Evolutionary conservation across 331 rosid species (phyloP), one percentile per base, ranked within the genome.

Genomic region (Cydonia oblonga): DNA sequence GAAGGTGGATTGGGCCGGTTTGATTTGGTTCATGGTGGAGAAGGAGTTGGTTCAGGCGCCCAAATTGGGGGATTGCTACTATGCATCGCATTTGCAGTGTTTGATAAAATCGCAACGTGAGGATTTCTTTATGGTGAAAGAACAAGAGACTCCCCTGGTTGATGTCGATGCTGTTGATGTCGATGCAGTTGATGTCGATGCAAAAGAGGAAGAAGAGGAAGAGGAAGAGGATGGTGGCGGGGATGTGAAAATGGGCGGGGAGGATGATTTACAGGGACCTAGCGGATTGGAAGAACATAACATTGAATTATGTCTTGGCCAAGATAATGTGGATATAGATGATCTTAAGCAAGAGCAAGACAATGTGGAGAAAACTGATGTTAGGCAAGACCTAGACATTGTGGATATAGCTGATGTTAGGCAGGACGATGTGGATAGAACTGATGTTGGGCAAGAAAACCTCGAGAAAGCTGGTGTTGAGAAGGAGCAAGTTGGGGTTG

Each of bases 51-150:
- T 46, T 59, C 78, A 64, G 78, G 63, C 85, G 7, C 73, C 84
- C 0, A 71, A 70, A 54, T 70, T 91, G 77, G 83, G 15, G 42
- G 71, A 79, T 33, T 93, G 98, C 84, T 91, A 89, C 77, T 93
- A 91, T 68, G 97, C 98, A 3, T 84, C 98, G 2, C 95, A 93
- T 85, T 78, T 93, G 84, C 97, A 89, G 85, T 84, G 75, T 16
- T 75, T 93, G 80, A 89, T 93, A 49, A 87, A 76, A 84, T 56
- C 61, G 0, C 92, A 93, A 38, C 81, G 79, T 12, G 82, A 81
- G 76, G 84, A n/a, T n/a, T 60, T 90, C 69, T 67, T 87, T 35
- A 28, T 25, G 60, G 70, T 58, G 44, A 71, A 49, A 62, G 75
- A 52, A 67, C 86, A 70, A 11, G 84, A 69, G 52, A 70, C 65